A percentile compares a stretch with the other conserved stretches of the same genome.
phyloP scores from a whole-genome alignment of 495 filamentous ascomycete genomes.

The Neurospora sp. region DNA sequence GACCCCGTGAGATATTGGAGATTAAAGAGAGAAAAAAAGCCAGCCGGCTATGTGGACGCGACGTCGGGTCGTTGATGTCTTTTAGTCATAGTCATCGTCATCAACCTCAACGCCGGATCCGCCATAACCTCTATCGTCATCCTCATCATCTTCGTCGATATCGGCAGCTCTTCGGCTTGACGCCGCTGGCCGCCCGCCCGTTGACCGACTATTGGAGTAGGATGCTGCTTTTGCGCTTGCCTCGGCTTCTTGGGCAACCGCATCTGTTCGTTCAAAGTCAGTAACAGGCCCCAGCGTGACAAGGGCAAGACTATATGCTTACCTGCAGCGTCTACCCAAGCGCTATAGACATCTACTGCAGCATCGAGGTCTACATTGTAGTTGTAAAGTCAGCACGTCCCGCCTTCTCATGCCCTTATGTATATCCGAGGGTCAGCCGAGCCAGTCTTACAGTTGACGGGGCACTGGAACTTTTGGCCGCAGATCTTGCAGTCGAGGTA shows the following conservation, averaged over 20 bases:
- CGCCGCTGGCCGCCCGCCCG: constrained; percentile 6
- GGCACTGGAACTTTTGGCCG: constrained; percentile 83
- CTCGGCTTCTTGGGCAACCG: constrained; percentile 31
- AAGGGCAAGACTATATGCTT: constrained; percentile 27
- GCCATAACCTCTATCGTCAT: constrained; percentile 34
- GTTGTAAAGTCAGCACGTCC: neutral
- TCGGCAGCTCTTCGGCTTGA: constrained; percentile 17
- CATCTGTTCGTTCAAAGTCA: constrained; percentile 22
- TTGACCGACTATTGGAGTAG: neutral
- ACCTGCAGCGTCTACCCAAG: constrained; percentile 98
- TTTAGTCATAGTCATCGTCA: constrained; percentile 33
- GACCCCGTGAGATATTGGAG: neutral
- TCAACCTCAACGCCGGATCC: constrained; percentile 34
- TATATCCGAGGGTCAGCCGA: neutral
- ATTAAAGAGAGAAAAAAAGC: neutral
- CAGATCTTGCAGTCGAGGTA: constrained; percentile 83
- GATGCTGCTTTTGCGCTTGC: constrained; percentile 3
- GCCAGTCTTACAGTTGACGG: constrained; percentile 69
- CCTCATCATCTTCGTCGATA: constrained; percentile 37
- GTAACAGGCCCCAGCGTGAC: constrained; percentile 13
- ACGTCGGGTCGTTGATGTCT: neutral
- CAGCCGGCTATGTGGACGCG: neutral
- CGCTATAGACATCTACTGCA: constrained; percentile 89
- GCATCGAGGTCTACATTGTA: constrained; percentile 62
- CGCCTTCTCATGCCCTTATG: neutral